Evolutionary conservation across 345 rosid genomes (phyloP).

Genomic region (Dipteronia sinensis): DNA sequence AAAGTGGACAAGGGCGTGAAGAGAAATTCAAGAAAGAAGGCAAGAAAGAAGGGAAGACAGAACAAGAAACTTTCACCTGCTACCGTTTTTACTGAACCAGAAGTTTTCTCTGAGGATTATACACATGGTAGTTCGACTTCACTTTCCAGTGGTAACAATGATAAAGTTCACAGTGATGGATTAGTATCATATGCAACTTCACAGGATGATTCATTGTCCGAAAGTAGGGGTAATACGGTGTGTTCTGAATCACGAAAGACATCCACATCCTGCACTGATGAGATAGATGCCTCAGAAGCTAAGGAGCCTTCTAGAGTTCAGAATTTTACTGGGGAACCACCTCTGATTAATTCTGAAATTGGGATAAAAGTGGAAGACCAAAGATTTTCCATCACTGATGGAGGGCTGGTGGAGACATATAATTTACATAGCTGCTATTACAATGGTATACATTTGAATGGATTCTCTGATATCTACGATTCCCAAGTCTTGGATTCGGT

Average conservation of each 20-base stretch:
- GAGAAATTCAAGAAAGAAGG: slow-evolving; percentile 36
- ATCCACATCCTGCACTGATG: slow-evolving; percentile 21
- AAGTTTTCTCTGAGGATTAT: slow-evolving; percentile 24
- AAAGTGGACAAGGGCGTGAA: slow-evolving; percentile 23
- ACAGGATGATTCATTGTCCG: slow-evolving; percentile 28
- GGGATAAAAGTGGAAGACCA: slow-evolving; percentile 18
- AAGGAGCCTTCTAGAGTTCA: slow-evolving; percentile 15
- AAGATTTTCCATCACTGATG: slow-evolving; percentile 8
- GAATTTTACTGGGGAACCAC: slow-evolving; percentile 13
- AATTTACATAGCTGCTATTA: slow-evolving; percentile 4
- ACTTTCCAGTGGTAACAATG: slow-evolving; percentile 24
- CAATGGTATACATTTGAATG: slow-evolving; percentile 15
- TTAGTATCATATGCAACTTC: slow-evolving; percentile 22
- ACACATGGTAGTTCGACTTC: slow-evolving; percentile 24
- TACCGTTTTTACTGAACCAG: slow-evolving; percentile 26
- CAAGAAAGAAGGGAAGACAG: slow-evolving; percentile 45
- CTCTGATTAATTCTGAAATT: slow-evolving; percentile 20
- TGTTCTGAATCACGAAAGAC: slow-evolving; percentile 16
- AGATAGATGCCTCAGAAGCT: slow-evolving; percentile 23
- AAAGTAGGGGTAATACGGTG: slow-evolving; percentile 14
- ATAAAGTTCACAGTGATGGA: slow-evolving; percentile 18
- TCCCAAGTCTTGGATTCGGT: slow-evolving; percentile 30
- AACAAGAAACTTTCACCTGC: slow-evolving; percentile 32
- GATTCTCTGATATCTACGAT: slow-evolving; percentile 24
- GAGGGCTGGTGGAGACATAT: slow-evolving; percentile 18